phyloP scores from a whole-genome alignment of 2,329 filamentous ascomycete species.

The Aspergillus sp. region DNA sequence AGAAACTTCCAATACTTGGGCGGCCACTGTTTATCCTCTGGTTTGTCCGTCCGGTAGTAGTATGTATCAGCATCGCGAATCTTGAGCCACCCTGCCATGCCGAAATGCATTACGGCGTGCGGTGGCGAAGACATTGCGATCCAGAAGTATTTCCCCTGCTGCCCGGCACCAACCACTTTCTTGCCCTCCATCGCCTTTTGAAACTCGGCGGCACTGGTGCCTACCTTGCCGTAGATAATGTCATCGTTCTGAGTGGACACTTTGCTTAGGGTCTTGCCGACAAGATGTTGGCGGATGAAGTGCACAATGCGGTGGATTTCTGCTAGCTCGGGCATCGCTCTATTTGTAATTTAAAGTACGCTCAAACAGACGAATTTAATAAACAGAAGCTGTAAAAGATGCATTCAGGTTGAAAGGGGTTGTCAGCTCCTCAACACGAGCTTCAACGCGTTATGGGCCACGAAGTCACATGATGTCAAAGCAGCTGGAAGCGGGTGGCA shows the following conservation, averaged over 20 bases:
- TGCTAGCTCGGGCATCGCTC: conserved; percentile 49
- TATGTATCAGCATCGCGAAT: conserved; percentile 75
- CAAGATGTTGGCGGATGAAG: conserved; percentile 77
- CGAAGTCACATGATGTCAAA: conserved; percentile 27
- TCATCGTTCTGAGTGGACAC: conserved; percentile 74
- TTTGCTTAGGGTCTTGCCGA: conserved; percentile 73
- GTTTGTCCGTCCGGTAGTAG: conserved; percentile 70
- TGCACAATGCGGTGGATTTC: conserved; percentile 82
- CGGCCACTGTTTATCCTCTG: conserved; percentile 70
- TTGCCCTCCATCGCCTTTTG: conserved; percentile 72
- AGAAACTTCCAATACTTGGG: conserved; percentile 88
- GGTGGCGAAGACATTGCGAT: conserved; percentile 75
- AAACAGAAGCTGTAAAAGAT: neutral
- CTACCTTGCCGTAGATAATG: conserved; percentile 88
- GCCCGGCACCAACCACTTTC: conserved; percentile 68
- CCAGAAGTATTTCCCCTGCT: conserved; percentile 98
- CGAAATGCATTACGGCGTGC: conserved; percentile 86
- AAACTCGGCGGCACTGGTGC: conserved; percentile 74
- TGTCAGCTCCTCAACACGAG: conserved; percentile 7
- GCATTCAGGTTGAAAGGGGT: neutral
- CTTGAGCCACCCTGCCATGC: conserved; percentile 80
- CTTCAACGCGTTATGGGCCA: conserved; percentile 21
- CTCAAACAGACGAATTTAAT: neutral
- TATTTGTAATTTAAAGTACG: neutral
- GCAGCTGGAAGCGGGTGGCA: conserved; percentile 11